phyloP scores from a whole-genome alignment of 2,329 filamentous ascomycete genomes.

The Aureobasidium sp. region DNA sequence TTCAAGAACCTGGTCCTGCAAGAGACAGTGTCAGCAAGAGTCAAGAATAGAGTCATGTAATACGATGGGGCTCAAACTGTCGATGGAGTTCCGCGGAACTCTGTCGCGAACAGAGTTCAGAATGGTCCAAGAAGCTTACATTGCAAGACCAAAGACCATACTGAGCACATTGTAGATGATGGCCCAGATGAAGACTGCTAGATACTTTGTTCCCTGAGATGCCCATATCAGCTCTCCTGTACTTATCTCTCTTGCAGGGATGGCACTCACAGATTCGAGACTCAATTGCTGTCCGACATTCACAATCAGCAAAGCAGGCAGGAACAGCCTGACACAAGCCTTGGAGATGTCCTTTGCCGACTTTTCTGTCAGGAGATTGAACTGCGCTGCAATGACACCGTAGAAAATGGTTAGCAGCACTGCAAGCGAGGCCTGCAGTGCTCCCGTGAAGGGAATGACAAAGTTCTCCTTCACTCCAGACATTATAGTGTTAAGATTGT shows the following conservation, averaged over 20 bases:
- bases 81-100: background rate
- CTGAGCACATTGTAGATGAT: slow-evolving; percentile 44
- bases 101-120: background rate
- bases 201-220: slow-evolving; percentile 17
- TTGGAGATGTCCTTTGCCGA: slow-evolving; percentile 48
- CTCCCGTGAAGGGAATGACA: slow-evolving; percentile 42
- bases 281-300: slow-evolving; percentile 48
- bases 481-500: background rate
- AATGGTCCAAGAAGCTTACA: slow-evolving; percentile 17
- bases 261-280: slow-evolving; percentile 38
- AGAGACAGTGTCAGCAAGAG: background rate
- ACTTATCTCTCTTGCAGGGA: background rate
- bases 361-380: slow-evolving; percentile 39
- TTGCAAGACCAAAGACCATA: slow-evolving; percentile 38
- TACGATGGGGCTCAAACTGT: background rate
- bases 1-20: slow-evolving; percentile 36
- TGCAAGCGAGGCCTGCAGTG: slow-evolving; percentile 48
- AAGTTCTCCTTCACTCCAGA: slow-evolving; percentile 22
- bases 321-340: slow-evolving; percentile 45
- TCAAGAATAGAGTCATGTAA: background rate
- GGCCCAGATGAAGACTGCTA: slow-evolving; percentile 40
- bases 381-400: slow-evolving; percentile 46
- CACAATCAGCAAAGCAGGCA: slow-evolving; percentile 47
- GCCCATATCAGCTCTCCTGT: background rate
- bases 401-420: slow-evolving; percentile 49